Percentiles rank a stretch among this genome's conserved stretches.
Conservation (phyloP, 2,329 filamentous ascomycete genomes). For the Exutisphaerella laricina region DNA sequence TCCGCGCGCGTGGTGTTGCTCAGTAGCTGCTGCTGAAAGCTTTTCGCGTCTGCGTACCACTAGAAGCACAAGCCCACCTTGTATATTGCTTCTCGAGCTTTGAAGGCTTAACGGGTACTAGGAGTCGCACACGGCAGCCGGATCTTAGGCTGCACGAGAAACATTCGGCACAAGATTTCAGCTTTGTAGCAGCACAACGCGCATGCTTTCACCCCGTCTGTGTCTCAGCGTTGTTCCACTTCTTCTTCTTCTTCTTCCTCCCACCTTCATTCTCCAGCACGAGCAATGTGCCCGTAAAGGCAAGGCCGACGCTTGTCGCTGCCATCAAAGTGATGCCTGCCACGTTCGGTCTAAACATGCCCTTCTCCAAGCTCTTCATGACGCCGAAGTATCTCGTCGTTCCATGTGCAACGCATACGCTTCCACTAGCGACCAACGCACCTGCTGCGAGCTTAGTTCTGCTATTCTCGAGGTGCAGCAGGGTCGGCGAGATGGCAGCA, state of each 20-base stretch:
- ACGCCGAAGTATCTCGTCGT: slow-evolving; percentile 45
- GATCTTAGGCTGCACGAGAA: too few species aligned
- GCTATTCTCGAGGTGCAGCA: slow-evolving; percentile 32
- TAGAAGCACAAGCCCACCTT: too few species aligned
- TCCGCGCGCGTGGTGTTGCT: too few species aligned
- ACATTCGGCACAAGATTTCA: too few species aligned
- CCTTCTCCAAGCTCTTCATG: slow-evolving; percentile 39
- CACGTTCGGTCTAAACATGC: slow-evolving; percentile 39
- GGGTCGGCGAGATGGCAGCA: slow-evolving; percentile 26
- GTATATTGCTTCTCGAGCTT: too few species aligned
- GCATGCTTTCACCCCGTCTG: slow-evolving; percentile 2
- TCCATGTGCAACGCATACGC: slow-evolving; percentile 45
- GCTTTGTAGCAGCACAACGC: too few species aligned
- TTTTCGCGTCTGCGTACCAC: too few species aligned
- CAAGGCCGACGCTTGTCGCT: slow-evolving; percentile 29
- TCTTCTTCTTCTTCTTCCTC: slow-evolving; percentile 4
- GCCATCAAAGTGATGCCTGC: slow-evolving; percentile 27
- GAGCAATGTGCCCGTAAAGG: slow-evolving; percentile 27
- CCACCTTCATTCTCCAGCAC: slow-evolving; percentile 27
- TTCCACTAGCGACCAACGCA: slow-evolving; percentile 42
- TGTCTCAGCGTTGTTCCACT: background rate
- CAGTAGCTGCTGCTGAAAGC: too few species aligned
- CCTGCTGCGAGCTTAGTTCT: slow-evolving; percentile 28
- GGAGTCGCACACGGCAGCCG: too few species aligned
- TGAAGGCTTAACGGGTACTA: too few species aligned